Base-by-base conservation (phyloP, 1,284 basidiomycete species). In the Puccinia hordei region DNA sequence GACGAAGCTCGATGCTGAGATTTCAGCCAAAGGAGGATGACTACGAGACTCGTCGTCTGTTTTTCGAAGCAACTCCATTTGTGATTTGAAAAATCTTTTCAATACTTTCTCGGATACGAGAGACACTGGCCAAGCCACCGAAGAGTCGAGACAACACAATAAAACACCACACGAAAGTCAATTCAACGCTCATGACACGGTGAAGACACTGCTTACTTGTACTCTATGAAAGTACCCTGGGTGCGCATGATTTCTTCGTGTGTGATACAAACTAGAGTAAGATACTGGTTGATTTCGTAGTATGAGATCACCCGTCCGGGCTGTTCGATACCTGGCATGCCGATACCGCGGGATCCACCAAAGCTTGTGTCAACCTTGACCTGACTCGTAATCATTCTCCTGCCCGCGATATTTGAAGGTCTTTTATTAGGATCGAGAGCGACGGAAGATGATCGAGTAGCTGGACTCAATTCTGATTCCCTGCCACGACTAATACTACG, bases 241-340 rank as follows among this genome's bases (percentile, higher is more conserved):
- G 61, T 66, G 46, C 65, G 61, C 75, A 77, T 77, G 49, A 77
- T 63, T 68, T 77, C 75, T 59, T 77, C 75, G 51, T 77, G 75
- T 51, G 75, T 55, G 27, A 77, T 77, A 33, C 75, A 77, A 24
- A 77, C 75, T n/a, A 77, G 35, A 44, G 63, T 77, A 51, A 77
- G 75, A 57, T 69, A 77, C 38, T 53, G 61, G 30, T 66, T 77
- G 63, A 77, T 69, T 57, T 77, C 75, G 65, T 77, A 77, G 55
- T 66, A 77, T 30, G 75, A 77, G 15, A 77, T 68, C 33, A 77
- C 75, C 27, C 65, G 44, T 33, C 73, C 73, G 19, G 73, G 59
- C 61, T 76, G 73, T 35, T 76, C 73, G 57, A 46, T 38, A 27
- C 24, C n/a, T 35, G 73, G 55, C 38, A 73, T 55, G 2, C 44